These are phyloP conservation scores for Anacardium occidentale DNA, from an alignment of 345 rosid species.

Conservation along the genomic window DNA sequence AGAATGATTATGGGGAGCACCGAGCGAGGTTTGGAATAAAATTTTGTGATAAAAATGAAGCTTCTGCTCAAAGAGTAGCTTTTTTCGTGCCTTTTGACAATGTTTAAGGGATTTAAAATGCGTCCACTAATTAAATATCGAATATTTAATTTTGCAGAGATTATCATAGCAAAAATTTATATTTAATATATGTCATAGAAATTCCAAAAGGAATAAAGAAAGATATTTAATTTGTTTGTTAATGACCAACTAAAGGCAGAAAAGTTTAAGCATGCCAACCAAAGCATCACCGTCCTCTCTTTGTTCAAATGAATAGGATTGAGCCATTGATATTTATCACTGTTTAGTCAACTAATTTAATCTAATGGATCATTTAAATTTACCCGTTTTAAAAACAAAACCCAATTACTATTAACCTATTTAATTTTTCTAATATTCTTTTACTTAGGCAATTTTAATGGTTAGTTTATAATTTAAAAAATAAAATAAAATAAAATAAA, in stretches of 20 bases:
- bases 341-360: too few relatives aligned
- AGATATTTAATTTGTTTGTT: neutral
- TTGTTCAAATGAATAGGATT: neutral
- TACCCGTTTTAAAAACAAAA: too few relatives aligned
- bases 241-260: conserved; percentile 5
- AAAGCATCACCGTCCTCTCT: conserved; percentile 5
- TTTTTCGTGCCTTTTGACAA: conserved; percentile 1
- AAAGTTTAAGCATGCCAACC: neutral
- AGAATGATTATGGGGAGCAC: conserved; percentile 37
- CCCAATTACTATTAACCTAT: too few relatives aligned
- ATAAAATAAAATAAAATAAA: too few relatives aligned
- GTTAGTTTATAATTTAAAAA: too few relatives aligned
- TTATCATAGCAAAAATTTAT: neutral
- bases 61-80: conserved; percentile 18
- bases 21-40: conserved; percentile 14
- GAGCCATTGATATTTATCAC: too few relatives aligned
- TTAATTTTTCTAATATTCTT: too few relatives aligned
- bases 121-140: conserved; percentile 21
- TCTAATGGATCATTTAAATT: too few relatives aligned
- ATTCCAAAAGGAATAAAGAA: neutral
- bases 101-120: neutral
- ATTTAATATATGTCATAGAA: conserved; percentile 2
- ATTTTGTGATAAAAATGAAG: conserved; percentile 18
- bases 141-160: neutral
- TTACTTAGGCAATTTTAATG: too few relatives aligned